Evolutionary conservation across 805 yeast genomes (phyloP), one percentile per base, ranked within the genome.

Genomic region (Starmerella gropengiesseri): DNA sequence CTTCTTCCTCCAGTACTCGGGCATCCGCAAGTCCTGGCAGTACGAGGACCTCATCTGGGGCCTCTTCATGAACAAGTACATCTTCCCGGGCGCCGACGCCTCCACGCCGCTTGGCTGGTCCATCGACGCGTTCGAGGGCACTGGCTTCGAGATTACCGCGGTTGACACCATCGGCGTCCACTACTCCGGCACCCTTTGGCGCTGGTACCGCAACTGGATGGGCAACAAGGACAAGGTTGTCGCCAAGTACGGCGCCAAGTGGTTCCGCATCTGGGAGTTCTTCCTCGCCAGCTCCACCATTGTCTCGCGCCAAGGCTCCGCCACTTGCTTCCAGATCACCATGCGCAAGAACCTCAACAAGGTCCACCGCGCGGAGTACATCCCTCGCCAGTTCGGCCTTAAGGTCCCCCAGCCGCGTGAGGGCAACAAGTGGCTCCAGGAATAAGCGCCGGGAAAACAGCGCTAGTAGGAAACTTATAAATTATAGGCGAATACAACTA

Each of bases 71-170:
- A 85, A 86, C 76, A 85, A 83, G 70, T 85, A 83, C 66, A 80
- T 85, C 60, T 85, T 85, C 84, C 95, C 95, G 33, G 95, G 95
- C 65, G 95, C 95, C 40, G 95, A 85, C 67, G 95, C 95, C 37
- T 83, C 94, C 6, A 86, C 95, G 44, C 95, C 95, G 29, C 73
- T 86, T 55, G 84, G 84, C 47, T 86, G 82, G 58, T 89, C 84
- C 50, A 69, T 78, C 47, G 73, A 80, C 49, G 68, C 73, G 49
- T 73, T 85, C 60, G 95, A 85, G 68, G 78, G 75, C 30, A 75
- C 80, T 45, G 94, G 94, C 3, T 85, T 85, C 60, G 95, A 85
- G 68, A 75, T 83, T 53, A 86, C 78, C 41, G 69, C 80, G 32
- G 65, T 82, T 46, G 95, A 85, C 63, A 85, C 81, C 65, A 81